These are phyloP conservation scores for Capsicum pubescens DNA, from an alignment of 257 asterid species.

Conservation along the genomic window DNA sequence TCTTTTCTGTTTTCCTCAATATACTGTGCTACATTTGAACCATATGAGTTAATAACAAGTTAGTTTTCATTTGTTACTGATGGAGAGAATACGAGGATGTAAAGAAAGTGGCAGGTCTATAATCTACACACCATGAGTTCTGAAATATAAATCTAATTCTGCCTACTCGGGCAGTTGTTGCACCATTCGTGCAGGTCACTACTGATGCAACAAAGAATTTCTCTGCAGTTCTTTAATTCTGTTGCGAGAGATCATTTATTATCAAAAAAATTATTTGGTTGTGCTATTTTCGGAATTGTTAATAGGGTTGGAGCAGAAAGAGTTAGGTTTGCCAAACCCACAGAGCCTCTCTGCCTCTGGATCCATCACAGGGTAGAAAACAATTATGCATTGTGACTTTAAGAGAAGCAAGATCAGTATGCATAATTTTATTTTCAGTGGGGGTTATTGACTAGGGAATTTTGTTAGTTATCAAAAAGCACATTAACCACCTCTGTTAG, in stretches of 20 bases:
- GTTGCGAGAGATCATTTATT: background rate
- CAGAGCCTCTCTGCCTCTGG: background rate
- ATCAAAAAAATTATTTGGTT: background rate
- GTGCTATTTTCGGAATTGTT: background rate
- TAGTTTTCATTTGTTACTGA: background rate
- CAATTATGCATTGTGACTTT: background rate
- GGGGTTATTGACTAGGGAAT: background rate
- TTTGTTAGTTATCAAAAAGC: background rate
- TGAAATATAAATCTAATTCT: background rate
- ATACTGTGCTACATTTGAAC: background rate
- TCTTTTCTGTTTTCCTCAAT: conserved; percentile 19
- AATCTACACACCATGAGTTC: background rate
- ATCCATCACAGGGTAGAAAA: background rate
- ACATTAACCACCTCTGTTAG: background rate
- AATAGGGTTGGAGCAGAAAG: background rate
- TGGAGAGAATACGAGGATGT: background rate
- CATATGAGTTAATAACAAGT: background rate
- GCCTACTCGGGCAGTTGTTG: background rate
- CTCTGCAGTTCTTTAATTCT: background rate
- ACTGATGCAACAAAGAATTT: background rate
- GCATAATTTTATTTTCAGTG: background rate
- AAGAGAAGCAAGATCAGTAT: background rate
- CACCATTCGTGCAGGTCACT: background rate
- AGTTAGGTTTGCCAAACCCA: background rate
- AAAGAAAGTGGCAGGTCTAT: background rate